phyloP scores from a whole-genome alignment of 306 rosid species.

The Prunus davidiana region DNA sequence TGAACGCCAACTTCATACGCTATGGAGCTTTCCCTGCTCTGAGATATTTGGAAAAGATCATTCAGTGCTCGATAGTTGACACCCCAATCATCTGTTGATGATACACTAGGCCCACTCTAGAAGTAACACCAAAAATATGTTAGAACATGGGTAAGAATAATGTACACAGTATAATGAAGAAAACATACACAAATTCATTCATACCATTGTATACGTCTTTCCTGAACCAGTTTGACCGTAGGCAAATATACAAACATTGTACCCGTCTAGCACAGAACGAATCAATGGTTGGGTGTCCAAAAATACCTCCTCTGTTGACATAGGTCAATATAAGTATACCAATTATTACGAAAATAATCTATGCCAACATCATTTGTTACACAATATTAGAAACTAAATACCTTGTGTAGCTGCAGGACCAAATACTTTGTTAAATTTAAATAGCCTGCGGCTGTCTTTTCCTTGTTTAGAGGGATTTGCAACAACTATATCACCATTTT shows the following conservation, averaged over 20 bases:
- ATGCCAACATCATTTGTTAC: conserved; percentile 8
- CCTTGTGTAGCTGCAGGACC: conserved; percentile 85
- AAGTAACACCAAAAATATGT: conserved; percentile 24
- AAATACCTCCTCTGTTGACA: conserved; percentile 75
- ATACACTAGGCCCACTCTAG: conserved; percentile 82
- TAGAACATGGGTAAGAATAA: not conserved
- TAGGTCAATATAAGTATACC: not conserved
- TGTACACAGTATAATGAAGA: conserved; percentile 8
- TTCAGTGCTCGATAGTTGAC: conserved; percentile 90
- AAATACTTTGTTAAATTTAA: conserved; percentile 94
- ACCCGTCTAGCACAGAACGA: conserved; percentile 96
- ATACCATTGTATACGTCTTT: conserved; percentile 96
- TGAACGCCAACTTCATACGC: conserved; percentile 91
- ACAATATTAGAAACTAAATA: conserved; percentile 26
- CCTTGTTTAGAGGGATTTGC: conserved; percentile 86
- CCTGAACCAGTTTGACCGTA: conserved; percentile 99
- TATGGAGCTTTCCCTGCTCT: conserved; percentile 70
- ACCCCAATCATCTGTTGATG: conserved; percentile 85
- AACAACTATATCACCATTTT: conserved; percentile 81
- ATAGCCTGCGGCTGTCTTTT: conserved; percentile 73
- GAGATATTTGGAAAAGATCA: conserved; percentile 91
- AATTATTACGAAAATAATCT: not conserved
- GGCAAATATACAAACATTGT: conserved; percentile 97
- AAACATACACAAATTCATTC: conserved; percentile 17
- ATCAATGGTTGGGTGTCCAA: conserved; percentile 81